These are phyloP conservation scores for Amauroascus verrucosus DNA, from an alignment of 2,329 filamentous ascomycete species.

Conservation along the genomic window DNA sequence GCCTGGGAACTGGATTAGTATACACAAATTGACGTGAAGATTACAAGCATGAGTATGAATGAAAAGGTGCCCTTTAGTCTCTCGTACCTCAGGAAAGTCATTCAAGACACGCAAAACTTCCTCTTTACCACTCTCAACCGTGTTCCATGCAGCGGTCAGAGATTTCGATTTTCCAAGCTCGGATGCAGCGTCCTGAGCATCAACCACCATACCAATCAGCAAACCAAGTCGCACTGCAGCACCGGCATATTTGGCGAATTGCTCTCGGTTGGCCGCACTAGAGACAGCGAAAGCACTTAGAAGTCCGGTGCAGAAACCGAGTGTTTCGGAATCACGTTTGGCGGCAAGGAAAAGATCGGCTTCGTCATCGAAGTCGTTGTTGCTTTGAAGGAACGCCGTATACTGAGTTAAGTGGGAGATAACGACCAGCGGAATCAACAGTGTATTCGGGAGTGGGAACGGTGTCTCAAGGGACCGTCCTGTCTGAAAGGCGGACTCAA, in stretches of 20 bases:
- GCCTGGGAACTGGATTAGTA: constrained; percentile 19
- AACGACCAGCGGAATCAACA: constrained; percentile 33
- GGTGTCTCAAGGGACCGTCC: constrained; percentile 9
- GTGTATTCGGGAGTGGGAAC: constrained; percentile 23
- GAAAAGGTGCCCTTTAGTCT: not conserved
- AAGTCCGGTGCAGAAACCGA: constrained; percentile 36
- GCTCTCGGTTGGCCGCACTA: constrained; percentile 18
- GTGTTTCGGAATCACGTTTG: constrained; percentile 17
- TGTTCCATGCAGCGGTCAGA: constrained; percentile 16
- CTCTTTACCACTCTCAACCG: constrained; percentile 16
- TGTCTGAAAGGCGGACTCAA: constrained; percentile 16
- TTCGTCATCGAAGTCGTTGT: not conserved
- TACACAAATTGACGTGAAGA: not conserved
- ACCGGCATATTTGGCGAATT: constrained; percentile 30
- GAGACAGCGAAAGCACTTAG: constrained; percentile 33
- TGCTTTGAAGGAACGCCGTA: constrained; percentile 17
- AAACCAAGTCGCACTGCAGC: constrained; percentile 33
- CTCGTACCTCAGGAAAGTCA: constrained; percentile 16
- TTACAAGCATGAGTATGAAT: too few relatives aligned
- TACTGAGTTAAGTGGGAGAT: constrained; percentile 33
- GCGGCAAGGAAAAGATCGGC: not conserved
- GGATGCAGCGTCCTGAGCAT: constrained; percentile 24
- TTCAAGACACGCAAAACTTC: constrained; percentile 19
- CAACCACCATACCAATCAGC: constrained; percentile 32
- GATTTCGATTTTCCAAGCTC: constrained; percentile 20